Evolutionary conservation across 805 yeast species (phyloP).

Genomic region (Hanseniaspora meyeri): DNA sequence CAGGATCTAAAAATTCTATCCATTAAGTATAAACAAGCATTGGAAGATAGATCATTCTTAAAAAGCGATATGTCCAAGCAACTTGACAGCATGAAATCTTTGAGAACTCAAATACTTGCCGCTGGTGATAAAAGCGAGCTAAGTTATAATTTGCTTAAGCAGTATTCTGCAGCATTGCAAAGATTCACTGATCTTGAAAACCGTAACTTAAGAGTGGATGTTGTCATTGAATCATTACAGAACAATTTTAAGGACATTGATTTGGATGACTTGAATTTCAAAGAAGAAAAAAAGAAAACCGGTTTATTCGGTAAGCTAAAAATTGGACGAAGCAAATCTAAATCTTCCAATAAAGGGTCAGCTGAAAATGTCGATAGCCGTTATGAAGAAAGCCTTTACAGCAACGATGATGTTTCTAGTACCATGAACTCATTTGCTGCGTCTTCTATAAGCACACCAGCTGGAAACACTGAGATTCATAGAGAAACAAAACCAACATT

Average conservation of each 20-base stretch:
- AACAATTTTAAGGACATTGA: constrained; percentile 61
- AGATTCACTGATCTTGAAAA: constrained; percentile 65
- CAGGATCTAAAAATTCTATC: constrained; percentile 48
- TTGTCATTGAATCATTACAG: constrained; percentile 81
- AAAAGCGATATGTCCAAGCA: constrained; percentile 25
- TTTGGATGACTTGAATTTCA: constrained; percentile 38
- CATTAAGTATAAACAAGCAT: constrained; percentile 35
- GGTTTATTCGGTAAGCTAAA: constrained; percentile 40
- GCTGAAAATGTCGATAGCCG: neutral
- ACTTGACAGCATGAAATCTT: constrained; percentile 26
- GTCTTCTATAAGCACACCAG: constrained; percentile 7
- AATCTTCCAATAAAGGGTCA: neutral
- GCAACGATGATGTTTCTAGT: constrained; percentile 18
- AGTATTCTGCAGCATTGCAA: constrained; percentile 42
- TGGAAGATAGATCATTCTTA: constrained; percentile 22
- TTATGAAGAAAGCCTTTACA: neutral
- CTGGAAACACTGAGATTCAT: constrained; percentile 6
- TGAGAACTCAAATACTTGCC: constrained; percentile 23
- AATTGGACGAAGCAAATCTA: constrained; percentile 16
- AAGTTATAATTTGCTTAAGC: constrained; percentile 29
- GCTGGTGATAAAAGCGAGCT: constrained; percentile 33
- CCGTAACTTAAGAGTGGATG: constrained; percentile 61
- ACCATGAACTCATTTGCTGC: constrained; percentile 19
- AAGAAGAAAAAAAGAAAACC: constrained; percentile 40
- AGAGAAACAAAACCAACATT: constrained; percentile 13